Base-by-base conservation (phyloP, 257 asterid genomes). In the Asclepias syriaca region DNA sequence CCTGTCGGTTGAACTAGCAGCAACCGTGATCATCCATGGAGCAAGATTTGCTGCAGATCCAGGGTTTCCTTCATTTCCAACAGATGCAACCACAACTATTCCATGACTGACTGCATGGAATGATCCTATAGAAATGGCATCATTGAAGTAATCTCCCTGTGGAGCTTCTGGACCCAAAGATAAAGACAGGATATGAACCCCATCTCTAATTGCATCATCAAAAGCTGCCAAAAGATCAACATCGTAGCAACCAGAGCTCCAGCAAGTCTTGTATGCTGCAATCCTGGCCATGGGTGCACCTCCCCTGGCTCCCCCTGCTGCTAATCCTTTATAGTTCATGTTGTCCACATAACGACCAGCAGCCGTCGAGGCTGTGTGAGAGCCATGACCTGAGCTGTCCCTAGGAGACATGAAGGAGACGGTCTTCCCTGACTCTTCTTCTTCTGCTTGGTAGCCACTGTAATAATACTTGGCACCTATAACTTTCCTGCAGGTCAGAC, bases 21-120 rank as follows among this genome's bases (percentile, higher is more conserved):
- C 97, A 66, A 91, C 97, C 2, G 99, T 94, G 66, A 91, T 83
- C 80, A 94, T 81, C 99, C 99, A 94, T 43, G 99, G 97, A 76
- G 97, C 98, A 73, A 90, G 83, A 82, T 94, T 94, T 15, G 93
- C 84, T 5, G 90, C 95, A 7, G 92, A 85, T n/a, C 98, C 97
- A 4, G 82, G 40, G 34, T 7, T 74, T 45, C 93, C 97, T 75
- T 69, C 95, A 68, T 94, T 94, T 72, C 97, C 99, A 70, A 78
- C 96, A 6, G 99, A 94, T 71, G 98, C 93, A 74, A 94, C 93
- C 78, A 91, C 99, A 4, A 73, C 68, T 48, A 94, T 85, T 64
- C 96, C 97, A 57, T 65, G 96, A 79, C 84, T 85, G 34, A 82
- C 97, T 58, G 98, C 97, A 71, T 89, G 97, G 80, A 84, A 91